Percentiles rank a stretch among this genome's conserved stretches.
Conservation (phyloP, 2,329 filamentous ascomycete genomes). For the Penicillium sp. region DNA sequence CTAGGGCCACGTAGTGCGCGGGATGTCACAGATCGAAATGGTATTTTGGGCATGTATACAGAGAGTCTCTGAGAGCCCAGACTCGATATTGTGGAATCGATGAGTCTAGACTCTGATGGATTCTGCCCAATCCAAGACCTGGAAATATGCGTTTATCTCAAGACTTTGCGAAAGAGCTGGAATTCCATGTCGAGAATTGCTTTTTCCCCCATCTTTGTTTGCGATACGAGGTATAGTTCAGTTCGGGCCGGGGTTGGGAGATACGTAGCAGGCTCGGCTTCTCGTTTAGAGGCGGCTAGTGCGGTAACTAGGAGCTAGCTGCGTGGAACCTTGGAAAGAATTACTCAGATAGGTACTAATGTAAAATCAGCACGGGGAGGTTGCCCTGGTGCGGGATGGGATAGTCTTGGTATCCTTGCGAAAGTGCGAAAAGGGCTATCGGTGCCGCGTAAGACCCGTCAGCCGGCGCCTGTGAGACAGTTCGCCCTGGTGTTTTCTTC, state of each 20-base stretch:
- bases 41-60: conserved; percentile 4
- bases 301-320: not conserved
- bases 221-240: not conserved
- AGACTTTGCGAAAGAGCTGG: no score
- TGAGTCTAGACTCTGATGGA: conserved; percentile 5
- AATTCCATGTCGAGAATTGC: not conserved
- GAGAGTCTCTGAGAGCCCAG: conserved; percentile 5
- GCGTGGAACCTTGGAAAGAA: not conserved
- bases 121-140: not conserved
- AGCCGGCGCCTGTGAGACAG: not conserved
- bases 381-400: conserved; percentile 4
- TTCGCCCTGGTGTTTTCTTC: no score
- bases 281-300: not conserved
- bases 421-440: conserved; percentile 9
- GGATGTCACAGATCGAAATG: not conserved
- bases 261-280: not conserved
- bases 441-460: conserved; percentile 13
- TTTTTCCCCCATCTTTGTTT: not conserved
- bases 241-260: not conserved
- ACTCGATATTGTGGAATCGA: not conserved
- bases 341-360: not conserved
- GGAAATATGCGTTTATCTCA: not conserved
- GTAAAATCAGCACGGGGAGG: not conserved
- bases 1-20: conserved; percentile 6
- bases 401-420: conserved; percentile 17